Percentiles rank a stretch among this genome's conserved stretches.
These are phyloP conservation scores for Abelmoschus esculentus DNA, from an alignment of 345 rosid genomes.

Conservation along the genomic window DNA sequence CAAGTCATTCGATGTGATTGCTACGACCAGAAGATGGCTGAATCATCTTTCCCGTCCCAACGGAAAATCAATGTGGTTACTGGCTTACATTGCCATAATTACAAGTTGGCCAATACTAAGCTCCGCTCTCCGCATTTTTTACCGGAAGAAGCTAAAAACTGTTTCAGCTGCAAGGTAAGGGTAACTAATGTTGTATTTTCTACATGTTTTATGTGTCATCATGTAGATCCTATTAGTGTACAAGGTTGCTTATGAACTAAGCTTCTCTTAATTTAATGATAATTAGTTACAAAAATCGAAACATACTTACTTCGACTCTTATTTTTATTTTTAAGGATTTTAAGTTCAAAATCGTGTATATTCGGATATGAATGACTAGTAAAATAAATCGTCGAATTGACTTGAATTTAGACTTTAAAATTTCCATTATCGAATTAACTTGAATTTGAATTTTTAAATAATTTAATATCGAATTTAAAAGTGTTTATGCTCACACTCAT, in stretches of 20 bases:
- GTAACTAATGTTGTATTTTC: neutral
- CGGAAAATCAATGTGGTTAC: conserved; percentile 42
- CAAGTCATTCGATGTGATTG: conserved; percentile 17
- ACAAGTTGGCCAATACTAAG: conserved; percentile 63
- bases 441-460: too few relatives aligned
- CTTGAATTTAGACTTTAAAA: too few relatives aligned
- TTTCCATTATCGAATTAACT: too few relatives aligned
- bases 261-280: neutral
- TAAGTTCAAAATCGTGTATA: too few relatives aligned
- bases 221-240: neutral
- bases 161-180: conserved; percentile 10
- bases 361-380: too few relatives aligned
- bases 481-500: too few relatives aligned
- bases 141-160: conserved; percentile 38
- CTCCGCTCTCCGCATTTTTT: conserved; percentile 30
- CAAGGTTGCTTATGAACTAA: neutral
- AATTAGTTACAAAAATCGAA: neutral
- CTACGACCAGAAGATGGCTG: conserved; percentile 31
- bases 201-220: neutral
- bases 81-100: conserved; percentile 47
- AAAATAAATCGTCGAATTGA: too few relatives aligned
- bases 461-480: too few relatives aligned
- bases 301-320: too few relatives aligned
- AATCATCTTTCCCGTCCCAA: conserved; percentile 31
- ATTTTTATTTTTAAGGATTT: too few relatives aligned